phyloP scores from a whole-genome alignment of 116 monocot species.

The Posidonia oceanica region DNA sequence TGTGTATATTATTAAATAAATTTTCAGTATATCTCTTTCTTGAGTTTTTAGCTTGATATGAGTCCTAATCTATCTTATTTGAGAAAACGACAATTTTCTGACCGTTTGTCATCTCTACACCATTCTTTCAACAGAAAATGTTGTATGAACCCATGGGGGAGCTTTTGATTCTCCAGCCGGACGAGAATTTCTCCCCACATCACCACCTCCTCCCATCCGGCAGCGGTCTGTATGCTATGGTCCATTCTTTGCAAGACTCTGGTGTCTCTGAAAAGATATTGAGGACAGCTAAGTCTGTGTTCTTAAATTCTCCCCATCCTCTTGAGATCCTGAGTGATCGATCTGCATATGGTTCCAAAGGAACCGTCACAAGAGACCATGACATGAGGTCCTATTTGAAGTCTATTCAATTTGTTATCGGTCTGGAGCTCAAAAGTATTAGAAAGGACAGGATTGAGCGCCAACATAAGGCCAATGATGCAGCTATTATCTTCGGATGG shows the following conservation, averaged over 20 bases:
- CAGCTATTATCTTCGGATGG: slow-evolving; percentile 1
- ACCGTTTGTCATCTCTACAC: background rate
- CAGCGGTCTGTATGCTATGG: slow-evolving; percentile 57
- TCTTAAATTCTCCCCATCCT: slow-evolving; percentile 89
- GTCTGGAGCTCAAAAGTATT: slow-evolving; percentile 31
- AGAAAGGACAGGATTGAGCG: slow-evolving; percentile 26
- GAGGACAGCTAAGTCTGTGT: slow-evolving; percentile 33
- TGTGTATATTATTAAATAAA: too few species aligned
- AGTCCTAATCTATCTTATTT: too few species aligned
- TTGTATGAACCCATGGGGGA: slow-evolving; percentile 88
- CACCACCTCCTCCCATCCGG: slow-evolving; percentile 81
- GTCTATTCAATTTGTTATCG: slow-evolving; percentile 32
- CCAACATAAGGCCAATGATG: background rate
- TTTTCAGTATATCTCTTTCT: too few species aligned
- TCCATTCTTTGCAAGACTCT: slow-evolving; percentile 10
- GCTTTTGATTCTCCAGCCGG: slow-evolving; percentile 79
- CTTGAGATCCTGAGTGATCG: slow-evolving; percentile 78
- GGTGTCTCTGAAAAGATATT: slow-evolving; percentile 14
- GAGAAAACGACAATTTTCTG: too few species aligned
- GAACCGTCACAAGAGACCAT: slow-evolving; percentile 67
- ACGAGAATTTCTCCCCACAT: slow-evolving; percentile 55
- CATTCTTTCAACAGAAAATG: slow-evolving; percentile 39
- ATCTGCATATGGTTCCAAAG: slow-evolving; percentile 62
- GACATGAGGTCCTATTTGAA: slow-evolving; percentile 58
- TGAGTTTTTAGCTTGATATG: too few species aligned